Conservation (phyloP, 2,329 filamentous ascomycete species). For the Zelopaecilomyces penicillatus region DNA sequence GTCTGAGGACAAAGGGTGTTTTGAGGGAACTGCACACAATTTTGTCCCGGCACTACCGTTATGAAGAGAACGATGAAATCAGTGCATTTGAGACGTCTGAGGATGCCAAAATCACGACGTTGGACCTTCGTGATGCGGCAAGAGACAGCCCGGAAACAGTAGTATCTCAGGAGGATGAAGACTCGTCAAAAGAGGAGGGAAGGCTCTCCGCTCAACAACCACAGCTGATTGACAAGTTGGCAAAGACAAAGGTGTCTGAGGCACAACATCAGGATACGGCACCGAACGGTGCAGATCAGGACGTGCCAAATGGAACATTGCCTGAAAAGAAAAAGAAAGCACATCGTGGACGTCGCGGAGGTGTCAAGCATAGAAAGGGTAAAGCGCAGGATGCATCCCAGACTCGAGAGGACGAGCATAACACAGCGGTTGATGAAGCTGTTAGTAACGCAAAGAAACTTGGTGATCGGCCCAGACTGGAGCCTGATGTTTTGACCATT, state of each 20-base stretch:
- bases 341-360: conserved; percentile 63
- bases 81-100: background rate
- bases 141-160: too few relatives aligned
- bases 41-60: background rate
- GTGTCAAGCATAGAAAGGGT: conserved; percentile 56
- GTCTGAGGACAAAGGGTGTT: conserved; percentile 21
- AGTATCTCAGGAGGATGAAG: background rate
- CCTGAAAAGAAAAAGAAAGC: conserved; percentile 57
- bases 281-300: background rate
- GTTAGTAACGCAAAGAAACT: conserved; percentile 52
- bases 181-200: background rate
- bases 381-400: conserved; percentile 45
- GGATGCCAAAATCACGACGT: background rate
- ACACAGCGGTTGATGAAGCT: conserved; percentile 51
- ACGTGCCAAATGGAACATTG: conserved; percentile 3
- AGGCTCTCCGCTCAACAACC: background rate
- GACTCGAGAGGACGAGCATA: conserved; percentile 38
- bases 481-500: conserved; percentile 54
- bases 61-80: background rate
- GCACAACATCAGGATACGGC: background rate
- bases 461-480: conserved; percentile 43
- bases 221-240: background rate
- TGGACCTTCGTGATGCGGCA: too few relatives aligned
- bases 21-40: conserved; percentile 16
- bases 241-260: background rate